Evolutionary conservation across 2,329 filamentous ascomycete species (phyloP), one percentile per base, ranked within the genome.

Genomic region (Talaromyces piceae): DNA sequence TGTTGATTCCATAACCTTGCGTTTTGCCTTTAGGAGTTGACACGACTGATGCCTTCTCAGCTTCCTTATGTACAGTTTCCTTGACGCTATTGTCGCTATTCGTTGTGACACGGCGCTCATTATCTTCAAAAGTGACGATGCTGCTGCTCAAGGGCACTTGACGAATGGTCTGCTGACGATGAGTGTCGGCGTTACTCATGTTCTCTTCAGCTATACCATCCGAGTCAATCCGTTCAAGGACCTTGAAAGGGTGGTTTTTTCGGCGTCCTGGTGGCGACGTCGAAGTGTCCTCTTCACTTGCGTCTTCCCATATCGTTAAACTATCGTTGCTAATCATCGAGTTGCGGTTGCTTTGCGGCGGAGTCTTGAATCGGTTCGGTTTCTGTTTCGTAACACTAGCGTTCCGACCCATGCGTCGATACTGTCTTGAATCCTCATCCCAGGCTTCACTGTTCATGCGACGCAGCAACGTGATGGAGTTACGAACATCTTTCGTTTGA

Each of bases 261-360:
- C 47, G 52, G 26, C 52, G 52, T 12, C 20, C 28, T 13, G 33
- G 22, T 26, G 48, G 41, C 18, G 52, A 26, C 3, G 23, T 37
- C n/a, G 23, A 30, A 20, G 22, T 39, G 12, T 51, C 49, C 13
- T 51, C 52, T 28, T 54, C 49, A 13, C 45, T 41, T 3, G 41
- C 58, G 49, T 72, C 69, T 58, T 72, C 70, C 63, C 67, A 73
- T 45, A 73, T 71, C 1, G 64, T 66, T 7, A 69, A 43, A 16
- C 44, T 55, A 16, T 46, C 51, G 22, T 53, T 53, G 45, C 61
- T 59, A 11, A 56, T 59, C 6, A 58, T 54, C 8, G 56, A 49
- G 22, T 50, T 57, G 9, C 53, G 53, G 13, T 48, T 47, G 12
- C 51, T 44, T 26, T 27, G 18, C 18, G 49, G 52, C n/a, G 52